Evolutionary conservation across 768 basidiomycete genomes (phyloP), one percentile per base, ranked within the genome.

Genomic region (Thelephora aurantiotincta): DNA sequence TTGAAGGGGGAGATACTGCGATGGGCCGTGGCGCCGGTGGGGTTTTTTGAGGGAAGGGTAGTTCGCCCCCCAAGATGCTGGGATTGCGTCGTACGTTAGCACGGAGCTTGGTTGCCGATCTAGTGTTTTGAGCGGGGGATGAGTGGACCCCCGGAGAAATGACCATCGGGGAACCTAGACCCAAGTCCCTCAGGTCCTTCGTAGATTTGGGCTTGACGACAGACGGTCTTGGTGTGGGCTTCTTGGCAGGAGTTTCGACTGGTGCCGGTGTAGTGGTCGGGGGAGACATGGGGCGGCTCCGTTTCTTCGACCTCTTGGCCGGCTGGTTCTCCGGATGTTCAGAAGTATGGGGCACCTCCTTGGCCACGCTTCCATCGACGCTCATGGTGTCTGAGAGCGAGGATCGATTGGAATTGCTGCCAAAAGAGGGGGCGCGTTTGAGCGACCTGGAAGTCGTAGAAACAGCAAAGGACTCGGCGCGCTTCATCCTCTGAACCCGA

Each of bases 11-110:
- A 11, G 43, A 36, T 12, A 51, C 52, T 4, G 26, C 26, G 36
- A 35, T 26, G 51, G 49, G 33, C 26, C 9, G 26, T 30, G 26
- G 26, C 43, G 54, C 50, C 49, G 49, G 54, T 37, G 54, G 47
- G 44, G 47, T 46, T 33, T 51, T 51, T 46, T 58, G 65, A 22
- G 71, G 63, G 43, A 61, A 65, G 34, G 78, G 79, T 33, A 82
- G 68, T 59, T 82, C 82, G 48, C 67, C 70, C 35, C 80, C 82
- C 53, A 82, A 74, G 55, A 80, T 80, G 55, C 74, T 80, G 33
- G 78, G 78, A 52, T 78, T 80, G 47, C 74, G 72, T 53, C 70
- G 68, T 33, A 71, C 57, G 53, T 73, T 78, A 67, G 67, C 55
- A 60, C 57, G 54, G 58, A 57, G 46, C 57, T 58, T 46, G 49